Evolutionary conservation across 345 rosid genomes (phyloP).

Genomic region (Excoecaria cochinchinensis): DNA sequence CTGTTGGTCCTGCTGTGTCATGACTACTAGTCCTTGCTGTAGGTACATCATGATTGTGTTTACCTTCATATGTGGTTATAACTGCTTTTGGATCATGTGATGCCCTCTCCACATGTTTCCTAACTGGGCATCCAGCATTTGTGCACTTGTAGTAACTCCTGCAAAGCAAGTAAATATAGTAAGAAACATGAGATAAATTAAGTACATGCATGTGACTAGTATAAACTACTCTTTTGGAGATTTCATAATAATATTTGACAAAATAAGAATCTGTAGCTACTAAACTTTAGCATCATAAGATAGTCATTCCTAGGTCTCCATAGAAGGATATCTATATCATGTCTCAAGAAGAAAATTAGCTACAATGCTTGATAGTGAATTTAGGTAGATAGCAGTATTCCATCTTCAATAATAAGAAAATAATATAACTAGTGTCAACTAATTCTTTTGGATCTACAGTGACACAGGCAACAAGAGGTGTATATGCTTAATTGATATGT

Average conservation of each 20-base stretch:
- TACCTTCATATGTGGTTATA: slow-evolving; percentile 97
- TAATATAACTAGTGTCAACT: background rate
- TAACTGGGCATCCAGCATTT: slow-evolving; percentile 83
- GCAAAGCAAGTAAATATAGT: slow-evolving; percentile 20
- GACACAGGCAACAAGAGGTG: background rate
- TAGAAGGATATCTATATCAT: background rate
- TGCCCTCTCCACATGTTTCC: slow-evolving; percentile 99
- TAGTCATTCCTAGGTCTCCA: background rate
- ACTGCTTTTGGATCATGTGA: slow-evolving; percentile 98
- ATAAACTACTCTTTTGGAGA: background rate
- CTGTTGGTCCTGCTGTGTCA: slow-evolving; percentile 52
- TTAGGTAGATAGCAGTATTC: too few species aligned
- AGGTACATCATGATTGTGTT: slow-evolving; percentile 95
- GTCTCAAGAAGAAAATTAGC: background rate
- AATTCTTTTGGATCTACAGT: background rate
- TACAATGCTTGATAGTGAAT: background rate
- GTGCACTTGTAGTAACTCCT: slow-evolving; percentile 99
- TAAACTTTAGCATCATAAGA: background rate
- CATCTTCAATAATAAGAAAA: too few species aligned
- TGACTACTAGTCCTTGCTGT: slow-evolving; percentile 63
- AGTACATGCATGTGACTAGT: background rate
- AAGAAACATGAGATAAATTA: background rate
- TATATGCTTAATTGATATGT: background rate
- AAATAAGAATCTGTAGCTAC: background rate
- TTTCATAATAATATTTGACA: background rate